These are phyloP conservation scores for Metschnikowia shivogae DNA, from an alignment of 805 yeast genomes.

Conservation along the genomic window DNA sequence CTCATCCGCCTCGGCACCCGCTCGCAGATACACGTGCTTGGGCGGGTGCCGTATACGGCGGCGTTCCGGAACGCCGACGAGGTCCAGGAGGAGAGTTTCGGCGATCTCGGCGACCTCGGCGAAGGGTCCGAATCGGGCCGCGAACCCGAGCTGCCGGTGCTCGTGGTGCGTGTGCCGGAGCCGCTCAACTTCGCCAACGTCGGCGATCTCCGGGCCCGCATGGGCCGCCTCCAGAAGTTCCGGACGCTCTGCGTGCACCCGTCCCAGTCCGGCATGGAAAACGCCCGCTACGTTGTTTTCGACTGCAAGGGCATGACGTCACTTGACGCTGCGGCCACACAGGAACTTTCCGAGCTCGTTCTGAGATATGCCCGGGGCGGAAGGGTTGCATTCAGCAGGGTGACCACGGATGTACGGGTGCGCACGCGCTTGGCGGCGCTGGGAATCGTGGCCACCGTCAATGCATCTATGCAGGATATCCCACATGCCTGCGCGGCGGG, in stretches of 20 bases:
- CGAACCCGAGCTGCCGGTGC: constrained; percentile 29
- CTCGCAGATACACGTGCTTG: constrained; percentile 43
- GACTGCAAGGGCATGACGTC: constrained; percentile 80
- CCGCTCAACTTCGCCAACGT: constrained; percentile 86
- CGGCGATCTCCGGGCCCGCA: constrained; percentile 64
- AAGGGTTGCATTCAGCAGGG: constrained; percentile 57
- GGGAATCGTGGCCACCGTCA: constrained; percentile 44
- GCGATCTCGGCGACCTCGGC: background rate
- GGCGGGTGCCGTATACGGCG: constrained; percentile 41
- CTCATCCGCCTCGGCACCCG: constrained; percentile 38
- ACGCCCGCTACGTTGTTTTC: constrained; percentile 53
- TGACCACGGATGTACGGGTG: constrained; percentile 47
- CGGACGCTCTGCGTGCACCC: constrained; percentile 78
- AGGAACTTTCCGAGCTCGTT: constrained; percentile 61
- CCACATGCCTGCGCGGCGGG: constrained; percentile 2
- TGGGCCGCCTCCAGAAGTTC: constrained; percentile 67
- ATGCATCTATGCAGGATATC: constrained; percentile 12
- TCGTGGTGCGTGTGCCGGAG: constrained; percentile 79
- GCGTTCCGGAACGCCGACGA: constrained; percentile 72
- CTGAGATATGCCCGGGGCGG: constrained; percentile 46
- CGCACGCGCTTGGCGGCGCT: constrained; percentile 48
- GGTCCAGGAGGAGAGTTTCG: constrained; percentile 37
- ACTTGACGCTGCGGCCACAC: constrained; percentile 77
- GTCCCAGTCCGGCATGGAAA: constrained; percentile 51
- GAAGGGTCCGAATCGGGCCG: too few species aligned